Evolutionary conservation across 371 early-diverging fungal species (phyloP).

Genomic region (Rhizoclosmatium hyalinum): DNA sequence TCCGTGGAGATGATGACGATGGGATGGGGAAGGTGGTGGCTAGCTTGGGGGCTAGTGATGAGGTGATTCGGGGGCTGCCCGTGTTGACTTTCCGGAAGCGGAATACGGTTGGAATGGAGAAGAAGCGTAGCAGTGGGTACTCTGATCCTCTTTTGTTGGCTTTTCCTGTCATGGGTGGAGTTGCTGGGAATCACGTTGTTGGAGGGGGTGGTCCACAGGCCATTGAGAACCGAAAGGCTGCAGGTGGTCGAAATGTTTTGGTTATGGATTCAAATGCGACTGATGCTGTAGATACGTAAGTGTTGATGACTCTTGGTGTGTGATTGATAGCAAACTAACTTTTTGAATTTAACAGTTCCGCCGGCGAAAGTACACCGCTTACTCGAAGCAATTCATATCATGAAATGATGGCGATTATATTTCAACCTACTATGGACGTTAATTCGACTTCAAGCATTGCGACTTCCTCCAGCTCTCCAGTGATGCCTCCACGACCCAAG

Average conservation of each 20-base stretch:
- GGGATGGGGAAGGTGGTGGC: slow-evolving; percentile 7
- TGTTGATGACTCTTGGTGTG: background rate
- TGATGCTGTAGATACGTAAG: background rate
- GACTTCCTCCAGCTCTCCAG: background rate
- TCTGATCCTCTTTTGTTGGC: slow-evolving; percentile 31
- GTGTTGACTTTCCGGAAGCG: slow-evolving; percentile 19
- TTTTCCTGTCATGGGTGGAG: slow-evolving; percentile 13
- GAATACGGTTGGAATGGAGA: background rate
- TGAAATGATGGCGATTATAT: background rate
- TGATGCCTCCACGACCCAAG: slow-evolving; percentile 7
- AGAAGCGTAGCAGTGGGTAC: slow-evolving; percentile 29
- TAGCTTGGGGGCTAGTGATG: slow-evolving; percentile 35
- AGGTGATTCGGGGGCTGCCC: slow-evolving; percentile 32
- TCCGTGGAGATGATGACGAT: slow-evolving; percentile 5
- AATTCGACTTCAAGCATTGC: background rate
- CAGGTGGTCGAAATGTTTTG: background rate
- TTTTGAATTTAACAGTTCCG: background rate
- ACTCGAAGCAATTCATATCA: slow-evolving; percentile 10
- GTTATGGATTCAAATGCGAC: background rate
- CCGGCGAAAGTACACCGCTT: slow-evolving; percentile 2
- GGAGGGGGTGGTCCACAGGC: background rate
- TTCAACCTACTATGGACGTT: background rate
- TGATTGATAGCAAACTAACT: too few relatives aligned
- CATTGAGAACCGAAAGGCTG: background rate
- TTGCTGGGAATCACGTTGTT: background rate